Conservation (phyloP, 2,329 filamentous ascomycete genomes). For the Spiromastix sp. region DNA sequence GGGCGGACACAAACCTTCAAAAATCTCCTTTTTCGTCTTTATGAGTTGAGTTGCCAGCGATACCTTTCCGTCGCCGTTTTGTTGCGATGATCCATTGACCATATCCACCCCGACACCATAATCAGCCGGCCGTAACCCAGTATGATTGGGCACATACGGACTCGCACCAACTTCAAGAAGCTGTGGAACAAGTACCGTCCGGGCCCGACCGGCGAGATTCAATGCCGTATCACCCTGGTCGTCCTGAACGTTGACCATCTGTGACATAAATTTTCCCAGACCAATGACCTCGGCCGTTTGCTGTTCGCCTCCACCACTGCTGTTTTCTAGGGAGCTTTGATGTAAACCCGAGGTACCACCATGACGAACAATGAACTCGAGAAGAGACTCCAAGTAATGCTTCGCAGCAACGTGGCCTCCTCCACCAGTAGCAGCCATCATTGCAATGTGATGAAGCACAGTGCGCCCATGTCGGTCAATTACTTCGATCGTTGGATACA, state of each 20-base stretch:
- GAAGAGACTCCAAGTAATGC: conserved; percentile 87
- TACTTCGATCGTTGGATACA: conserved; percentile 83
- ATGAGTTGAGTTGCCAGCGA: conserved; percentile 34
- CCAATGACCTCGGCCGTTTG: conserved; percentile 57
- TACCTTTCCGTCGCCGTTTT: conserved; percentile 36
- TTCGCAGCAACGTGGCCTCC: conserved; percentile 74
- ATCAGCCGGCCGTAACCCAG: conserved; percentile 79
- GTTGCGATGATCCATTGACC: conserved; percentile 35
- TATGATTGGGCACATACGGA: conserved; percentile 81
- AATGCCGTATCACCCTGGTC: conserved; percentile 90
- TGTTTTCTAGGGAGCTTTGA: conserved; percentile 23
- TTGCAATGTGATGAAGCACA: conserved; percentile 89
- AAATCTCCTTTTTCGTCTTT: conserved; percentile 36
- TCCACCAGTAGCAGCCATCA: conserved; percentile 91
- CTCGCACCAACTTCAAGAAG: conserved; percentile 90
- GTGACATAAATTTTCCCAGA: conserved; percentile 85
- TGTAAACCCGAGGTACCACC: conserved; percentile 54
- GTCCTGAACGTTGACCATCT: conserved; percentile 93
- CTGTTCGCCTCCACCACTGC: conserved; percentile 17
- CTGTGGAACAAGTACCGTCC: conserved; percentile 96
- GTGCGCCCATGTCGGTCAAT: conserved; percentile 82
- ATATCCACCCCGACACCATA: conserved; percentile 77
- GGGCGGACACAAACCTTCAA: conserved; percentile 27
- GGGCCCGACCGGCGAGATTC: conserved; percentile 85
- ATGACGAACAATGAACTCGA: conserved; percentile 90